Evolutionary conservation across 805 yeast genomes (phyloP), one percentile per base, ranked within the genome.

Genomic region (Wickerhamiella nectarea): DNA sequence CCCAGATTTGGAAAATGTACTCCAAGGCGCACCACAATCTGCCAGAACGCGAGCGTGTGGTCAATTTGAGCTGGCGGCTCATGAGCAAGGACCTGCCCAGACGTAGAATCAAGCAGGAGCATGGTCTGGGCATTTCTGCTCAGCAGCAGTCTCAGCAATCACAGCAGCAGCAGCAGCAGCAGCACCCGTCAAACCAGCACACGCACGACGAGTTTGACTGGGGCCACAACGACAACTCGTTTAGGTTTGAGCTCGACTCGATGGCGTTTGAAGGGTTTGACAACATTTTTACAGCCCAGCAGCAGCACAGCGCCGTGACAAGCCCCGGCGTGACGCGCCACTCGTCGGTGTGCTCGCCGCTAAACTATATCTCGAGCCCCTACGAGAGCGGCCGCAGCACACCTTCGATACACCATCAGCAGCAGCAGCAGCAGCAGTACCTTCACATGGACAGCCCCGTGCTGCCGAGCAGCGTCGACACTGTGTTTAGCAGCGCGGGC

Each of bases 21-120:
- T 68, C 79, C 41, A 73, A 72, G 50, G 93, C 94, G 12, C 75
- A 74, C 50, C 77, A 82, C 9, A 69, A 78, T 10, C 62, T 86
- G 34, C 94, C 94, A 1, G 76, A 82, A 58, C 71, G 73, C 44
- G 71, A 75, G 21, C 66, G 95, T 41, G 80, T 86, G 77, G 84
- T 81, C 55, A 86, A 86, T 57, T 61, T 85, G 44, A 77, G 93
- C 8, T 85, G 95, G 95, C 65, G 95, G 47, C 71, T 85, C 75
- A 79, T 85, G 87, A 38, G 43, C 36, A 29, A 34, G 20, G 18
- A 29, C 24, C 15, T 36, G 34, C 7, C 15, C 3, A 28, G n/a
- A 28, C 12, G 15, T 8, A 3, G 31, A 7, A 2, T 12, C 12
- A 28, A 28, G 31, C 14, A 10, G 31, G 31, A 28, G 31, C n/a